Percentiles rank a stretch among this genome's conserved stretches.
Evolutionary conservation across 129 eudicot genomes (phyloP).

Genomic region (Glebionis coronaria): DNA sequence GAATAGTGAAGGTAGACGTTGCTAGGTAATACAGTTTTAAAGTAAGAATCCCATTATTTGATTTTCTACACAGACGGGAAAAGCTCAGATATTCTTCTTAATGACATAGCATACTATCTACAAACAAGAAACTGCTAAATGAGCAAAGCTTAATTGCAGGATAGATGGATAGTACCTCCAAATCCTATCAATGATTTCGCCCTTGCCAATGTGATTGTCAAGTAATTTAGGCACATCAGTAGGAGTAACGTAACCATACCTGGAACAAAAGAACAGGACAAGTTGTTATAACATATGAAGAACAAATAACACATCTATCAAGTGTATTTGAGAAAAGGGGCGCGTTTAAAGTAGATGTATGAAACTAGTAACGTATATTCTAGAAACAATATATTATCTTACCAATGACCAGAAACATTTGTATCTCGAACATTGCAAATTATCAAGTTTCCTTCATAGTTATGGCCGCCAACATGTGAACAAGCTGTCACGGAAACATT

Average conservation of each 20-base stretch:
- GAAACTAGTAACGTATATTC: too few species aligned
- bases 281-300: conserved; percentile 15
- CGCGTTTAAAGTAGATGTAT: too few species aligned
- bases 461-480: conserved; percentile 93
- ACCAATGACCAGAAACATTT: conserved; percentile 78
- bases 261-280: conserved; percentile 30
- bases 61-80: background rate
- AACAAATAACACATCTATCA: background rate
- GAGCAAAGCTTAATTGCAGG: conserved; percentile 1
- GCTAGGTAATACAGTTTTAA: too few species aligned
- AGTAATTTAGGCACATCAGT: conserved; percentile 77
- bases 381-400: conserved; percentile 12
- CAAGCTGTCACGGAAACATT: conserved; percentile 78
- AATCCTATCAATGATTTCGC: conserved; percentile 70
- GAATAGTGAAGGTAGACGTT: too few species aligned
- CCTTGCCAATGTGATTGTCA: conserved; percentile 78
- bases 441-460: conserved; percentile 89
- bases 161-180: conserved; percentile 85
- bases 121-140: background rate
- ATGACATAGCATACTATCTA: conserved; percentile 1
- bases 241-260: conserved; percentile 98
- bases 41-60: background rate
- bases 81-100: background rate
- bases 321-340: too few species aligned
- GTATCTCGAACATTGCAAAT: conserved; percentile 54